These are phyloP conservation scores for Penicillium samsonianum DNA, from an alignment of 495 filamentous ascomycete genomes.

Conservation along the genomic window DNA sequence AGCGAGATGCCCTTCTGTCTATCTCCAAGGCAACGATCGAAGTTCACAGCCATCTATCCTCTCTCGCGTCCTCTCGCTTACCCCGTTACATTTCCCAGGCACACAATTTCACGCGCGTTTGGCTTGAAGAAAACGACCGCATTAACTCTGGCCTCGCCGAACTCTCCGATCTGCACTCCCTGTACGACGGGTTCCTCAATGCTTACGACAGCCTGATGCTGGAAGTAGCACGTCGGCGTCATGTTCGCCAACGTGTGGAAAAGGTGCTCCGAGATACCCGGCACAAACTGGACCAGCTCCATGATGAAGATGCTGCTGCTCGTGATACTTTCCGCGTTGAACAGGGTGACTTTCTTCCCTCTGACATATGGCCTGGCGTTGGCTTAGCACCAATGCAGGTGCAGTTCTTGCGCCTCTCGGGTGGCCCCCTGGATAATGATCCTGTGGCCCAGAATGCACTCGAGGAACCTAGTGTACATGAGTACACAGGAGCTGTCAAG, in stretches of 20 bases:
- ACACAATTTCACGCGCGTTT: slow-evolving; percentile 68
- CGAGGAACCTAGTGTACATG: slow-evolving; percentile 9
- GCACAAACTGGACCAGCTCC: slow-evolving; percentile 71
- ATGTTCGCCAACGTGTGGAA: slow-evolving; percentile 70
- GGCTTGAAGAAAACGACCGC: slow-evolving; percentile 70
- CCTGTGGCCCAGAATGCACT: slow-evolving; percentile 9
- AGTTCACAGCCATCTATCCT: slow-evolving; percentile 67
- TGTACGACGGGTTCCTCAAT: slow-evolving; percentile 81
- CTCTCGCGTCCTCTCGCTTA: slow-evolving; percentile 61
- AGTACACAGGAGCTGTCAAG: background rate
- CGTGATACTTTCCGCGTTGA: slow-evolving; percentile 79
- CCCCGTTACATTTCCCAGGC: slow-evolving; percentile 68
- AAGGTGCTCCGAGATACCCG: slow-evolving; percentile 72
- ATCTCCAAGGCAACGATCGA: slow-evolving; percentile 54
- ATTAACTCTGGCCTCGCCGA: slow-evolving; percentile 69
- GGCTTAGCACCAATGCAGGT: slow-evolving; percentile 60
- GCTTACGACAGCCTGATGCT: slow-evolving; percentile 83
- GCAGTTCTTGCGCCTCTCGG: slow-evolving; percentile 49
- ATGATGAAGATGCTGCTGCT: slow-evolving; percentile 70
- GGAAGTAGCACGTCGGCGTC: slow-evolving; percentile 73
- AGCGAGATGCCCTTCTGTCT: slow-evolving; percentile 51
- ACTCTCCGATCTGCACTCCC: slow-evolving; percentile 67
- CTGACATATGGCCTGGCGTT: slow-evolving; percentile 85
- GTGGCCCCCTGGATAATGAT: slow-evolving; percentile 36
- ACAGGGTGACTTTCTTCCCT: slow-evolving; percentile 81